Conservation (phyloP, 106 monocot genomes). For the Narthecium ossifragum region DNA sequence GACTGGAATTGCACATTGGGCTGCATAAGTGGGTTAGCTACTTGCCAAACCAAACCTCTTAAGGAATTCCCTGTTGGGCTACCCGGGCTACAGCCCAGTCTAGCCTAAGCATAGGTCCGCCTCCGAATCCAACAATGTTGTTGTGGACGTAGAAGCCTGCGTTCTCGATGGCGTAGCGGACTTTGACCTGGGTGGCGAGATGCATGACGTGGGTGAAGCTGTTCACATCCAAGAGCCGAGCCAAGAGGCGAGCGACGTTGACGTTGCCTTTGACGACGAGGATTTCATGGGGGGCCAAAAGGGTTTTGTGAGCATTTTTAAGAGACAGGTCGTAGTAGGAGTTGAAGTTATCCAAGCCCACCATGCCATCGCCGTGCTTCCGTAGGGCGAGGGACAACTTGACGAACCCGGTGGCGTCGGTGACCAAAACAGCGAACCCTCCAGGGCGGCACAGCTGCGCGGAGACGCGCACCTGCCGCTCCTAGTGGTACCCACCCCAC, state of each 20-base stretch:
- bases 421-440: constrained; percentile 32
- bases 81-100: too few species aligned
- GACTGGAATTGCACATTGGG: too few species aligned
- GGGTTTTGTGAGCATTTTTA: constrained; percentile 18
- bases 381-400: constrained; percentile 25
- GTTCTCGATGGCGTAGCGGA: constrained; percentile 36
- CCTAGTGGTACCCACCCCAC: constrained; percentile 37
- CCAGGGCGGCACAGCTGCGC: constrained; percentile 10
- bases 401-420: constrained; percentile 34
- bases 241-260: constrained; percentile 26
- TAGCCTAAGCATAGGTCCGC: too few species aligned
- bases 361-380: constrained; percentile 27
- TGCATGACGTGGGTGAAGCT: constrained; percentile 38
- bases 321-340: too few species aligned
- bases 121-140: constrained; percentile 37
- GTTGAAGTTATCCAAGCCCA: too few species aligned
- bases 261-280: constrained; percentile 33
- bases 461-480: constrained; percentile 22
- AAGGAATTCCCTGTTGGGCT: too few species aligned
- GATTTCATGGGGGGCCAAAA: constrained; percentile 18
- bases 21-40: too few species aligned
- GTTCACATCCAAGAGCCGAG: constrained; percentile 25
- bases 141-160: constrained; percentile 29
- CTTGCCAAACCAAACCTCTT: too few species aligned
- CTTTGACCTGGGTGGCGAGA: constrained; percentile 37